Percentiles rank a stretch among this genome's conserved stretches.
Conservation (phyloP, 352 stramenopile genomes). For the Phytophthora citricola region DNA sequence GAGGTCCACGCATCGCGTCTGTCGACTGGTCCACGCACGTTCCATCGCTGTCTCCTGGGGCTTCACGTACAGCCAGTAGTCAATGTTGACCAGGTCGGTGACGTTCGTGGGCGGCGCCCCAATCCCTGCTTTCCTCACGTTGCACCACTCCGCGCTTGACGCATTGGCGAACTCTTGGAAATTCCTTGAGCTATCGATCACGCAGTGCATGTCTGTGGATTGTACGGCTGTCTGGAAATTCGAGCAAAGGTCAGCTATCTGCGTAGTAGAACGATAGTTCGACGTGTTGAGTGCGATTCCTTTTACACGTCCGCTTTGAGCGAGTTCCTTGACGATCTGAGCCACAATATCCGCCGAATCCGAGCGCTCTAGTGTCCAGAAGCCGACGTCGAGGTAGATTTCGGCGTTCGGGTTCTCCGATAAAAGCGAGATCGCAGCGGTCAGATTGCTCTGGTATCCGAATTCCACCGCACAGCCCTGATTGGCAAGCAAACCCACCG, state of each 20-base stretch:
- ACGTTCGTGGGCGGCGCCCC: constrained; percentile 57
- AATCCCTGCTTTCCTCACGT: constrained; percentile 62
- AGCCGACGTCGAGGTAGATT: constrained; percentile 77
- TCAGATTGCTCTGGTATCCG: constrained; percentile 63
- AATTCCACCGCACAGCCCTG: constrained; percentile 42
- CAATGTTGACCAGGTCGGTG: constrained; percentile 56
- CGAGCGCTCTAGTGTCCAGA: constrained; percentile 53
- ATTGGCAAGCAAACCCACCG: constrained; percentile 57
- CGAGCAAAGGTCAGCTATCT: constrained; percentile 53
- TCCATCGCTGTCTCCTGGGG: constrained; percentile 72
- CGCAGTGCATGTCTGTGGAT: constrained; percentile 50
- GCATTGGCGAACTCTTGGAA: constrained; percentile 50
- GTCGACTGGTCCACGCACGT: constrained; percentile 48
- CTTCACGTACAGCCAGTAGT: constrained; percentile 81
- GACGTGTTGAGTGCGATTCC: constrained; percentile 83
- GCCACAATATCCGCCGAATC: constrained; percentile 40
- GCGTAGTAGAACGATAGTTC: constrained; percentile 68
- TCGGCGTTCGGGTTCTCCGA: constrained; percentile 66
- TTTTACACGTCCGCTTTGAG: constrained; percentile 45
- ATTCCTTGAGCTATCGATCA: constrained; percentile 76
- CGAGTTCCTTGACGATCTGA: constrained; percentile 53
- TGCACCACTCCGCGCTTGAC: constrained; percentile 68
- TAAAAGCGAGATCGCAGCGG: constrained; percentile 50
- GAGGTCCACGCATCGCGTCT: constrained; percentile 59
- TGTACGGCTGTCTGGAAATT: constrained; percentile 63